These are phyloP conservation scores for Rosa hybrid DNA, from an alignment of 331 rosid genomes.

Conservation along the genomic window DNA sequence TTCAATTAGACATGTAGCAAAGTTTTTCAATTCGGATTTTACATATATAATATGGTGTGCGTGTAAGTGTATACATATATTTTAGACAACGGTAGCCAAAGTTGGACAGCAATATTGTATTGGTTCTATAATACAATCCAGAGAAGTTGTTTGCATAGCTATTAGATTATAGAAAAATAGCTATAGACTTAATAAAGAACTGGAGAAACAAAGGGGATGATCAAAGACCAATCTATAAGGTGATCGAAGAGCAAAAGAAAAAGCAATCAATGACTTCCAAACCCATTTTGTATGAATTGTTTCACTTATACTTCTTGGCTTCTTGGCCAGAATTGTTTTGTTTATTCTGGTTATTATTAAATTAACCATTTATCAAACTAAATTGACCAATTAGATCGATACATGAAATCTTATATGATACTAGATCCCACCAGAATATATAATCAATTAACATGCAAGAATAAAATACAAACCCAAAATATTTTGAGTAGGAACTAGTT, in stretches of 20 bases:
- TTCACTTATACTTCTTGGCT: not conserved
- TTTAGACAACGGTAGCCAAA: not conserved
- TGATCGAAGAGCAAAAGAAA: not conserved
- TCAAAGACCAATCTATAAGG: not conserved
- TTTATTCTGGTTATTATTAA: not conserved
- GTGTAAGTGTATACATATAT: not conserved
- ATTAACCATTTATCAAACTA: not conserved
- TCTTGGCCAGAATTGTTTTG: not conserved
- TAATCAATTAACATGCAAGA: not conserved
- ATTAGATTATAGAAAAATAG: not conserved
- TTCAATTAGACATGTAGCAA: not conserved
- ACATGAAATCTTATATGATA: not conserved
- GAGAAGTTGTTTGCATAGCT: not conserved
- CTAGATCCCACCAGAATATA: not conserved
- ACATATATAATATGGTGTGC: not conserved
- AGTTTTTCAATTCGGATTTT: not conserved
- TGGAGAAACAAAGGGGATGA: not conserved
- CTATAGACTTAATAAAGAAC: not conserved
- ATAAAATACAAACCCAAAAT: not conserved
- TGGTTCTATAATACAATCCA: not conserved
- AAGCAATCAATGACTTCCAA: not conserved
- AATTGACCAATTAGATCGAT: not conserved
- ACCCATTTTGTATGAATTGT: not conserved
- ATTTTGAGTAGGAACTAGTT: not conserved
- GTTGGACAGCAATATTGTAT: conserved; percentile 1